phyloP scores from a whole-genome alignment of 129 eudicot genomes.

The Lonicera japonica region DNA sequence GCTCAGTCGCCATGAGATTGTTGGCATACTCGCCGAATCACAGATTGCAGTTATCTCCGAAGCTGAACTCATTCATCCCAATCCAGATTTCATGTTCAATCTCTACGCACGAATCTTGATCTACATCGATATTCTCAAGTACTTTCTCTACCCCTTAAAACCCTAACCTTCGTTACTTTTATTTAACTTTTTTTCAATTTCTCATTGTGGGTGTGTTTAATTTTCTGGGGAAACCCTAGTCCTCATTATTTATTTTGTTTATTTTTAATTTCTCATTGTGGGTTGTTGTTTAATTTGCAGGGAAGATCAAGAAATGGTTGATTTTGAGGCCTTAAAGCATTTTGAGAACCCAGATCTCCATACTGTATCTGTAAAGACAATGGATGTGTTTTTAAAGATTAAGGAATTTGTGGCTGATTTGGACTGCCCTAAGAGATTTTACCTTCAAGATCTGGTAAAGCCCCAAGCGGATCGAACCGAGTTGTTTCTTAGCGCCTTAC shows the following conservation, averaged over 20 bases:
- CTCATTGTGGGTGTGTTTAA: neutral
- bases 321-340: constrained; percentile 60
- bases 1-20: constrained; percentile 46
- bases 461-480: constrained; percentile 72
- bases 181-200: too few relatives aligned
- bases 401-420: constrained; percentile 37
- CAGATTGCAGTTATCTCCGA: constrained; percentile 53
- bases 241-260: too few relatives aligned
- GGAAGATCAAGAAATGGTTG: constrained; percentile 65
- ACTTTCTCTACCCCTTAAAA: neutral
- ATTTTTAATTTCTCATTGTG: neutral
- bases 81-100: constrained; percentile 37
- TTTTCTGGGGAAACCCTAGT: constrained; percentile 42
- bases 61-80: constrained; percentile 54
- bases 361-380: constrained; percentile 43
- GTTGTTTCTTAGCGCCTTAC: constrained; percentile 50
- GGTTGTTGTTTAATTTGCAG: constrained; percentile 30
- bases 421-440: constrained; percentile 48
- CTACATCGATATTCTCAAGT: constrained; percentile 51
- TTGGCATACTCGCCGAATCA: constrained; percentile 31
- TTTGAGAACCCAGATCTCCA: constrained; percentile 78
- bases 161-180: constrained; percentile 18
- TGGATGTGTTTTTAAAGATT: constrained; percentile 46
- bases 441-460: constrained; percentile 46
- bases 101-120: constrained; percentile 48